Conservation (phyloP, 2,329 filamentous ascomycete species). For the Lasiodiplodia theobromae region DNA sequence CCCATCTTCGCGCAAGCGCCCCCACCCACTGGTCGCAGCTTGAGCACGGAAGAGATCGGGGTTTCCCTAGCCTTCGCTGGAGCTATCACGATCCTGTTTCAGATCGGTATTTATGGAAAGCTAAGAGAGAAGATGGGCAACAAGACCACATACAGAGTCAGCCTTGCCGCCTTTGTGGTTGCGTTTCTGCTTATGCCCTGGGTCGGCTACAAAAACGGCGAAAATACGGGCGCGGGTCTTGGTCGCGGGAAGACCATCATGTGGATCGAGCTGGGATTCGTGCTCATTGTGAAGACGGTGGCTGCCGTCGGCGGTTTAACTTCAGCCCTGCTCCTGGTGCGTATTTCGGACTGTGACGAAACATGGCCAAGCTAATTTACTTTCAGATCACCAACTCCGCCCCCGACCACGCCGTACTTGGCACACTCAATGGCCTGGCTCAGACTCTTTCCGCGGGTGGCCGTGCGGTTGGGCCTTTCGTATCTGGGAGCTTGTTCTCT, state of each 20-base stretch:
- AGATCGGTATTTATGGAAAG: conserved; percentile 82
- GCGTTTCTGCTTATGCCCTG: conserved; percentile 90
- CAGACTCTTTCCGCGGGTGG: conserved; percentile 93
- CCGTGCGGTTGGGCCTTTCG: conserved; percentile 84
- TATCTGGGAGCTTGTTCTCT: conserved; percentile 87
- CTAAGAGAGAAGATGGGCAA: conserved; percentile 84
- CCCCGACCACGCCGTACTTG: conserved; percentile 82
- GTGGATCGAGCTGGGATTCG: conserved; percentile 79
- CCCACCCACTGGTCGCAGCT: conserved; percentile 76
- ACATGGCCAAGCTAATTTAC: conserved; percentile 11
- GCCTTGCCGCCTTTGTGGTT: conserved; percentile 79
- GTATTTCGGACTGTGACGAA: conserved; percentile 40
- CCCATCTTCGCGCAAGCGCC: conserved; percentile 86
- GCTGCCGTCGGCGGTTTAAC: conserved; percentile 89
- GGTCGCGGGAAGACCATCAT: conserved; percentile 72
- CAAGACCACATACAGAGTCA: conserved; percentile 79
- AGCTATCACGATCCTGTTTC: conserved; percentile 85
- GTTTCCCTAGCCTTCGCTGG: conserved; percentile 85
- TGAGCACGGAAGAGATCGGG: conserved; percentile 83
- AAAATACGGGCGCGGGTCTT: conserved; percentile 56
- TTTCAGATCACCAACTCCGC: conserved; percentile 89
- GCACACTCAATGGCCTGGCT: conserved; percentile 89
- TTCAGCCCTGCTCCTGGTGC: conserved; percentile 83
- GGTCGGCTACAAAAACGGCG: conserved; percentile 76
- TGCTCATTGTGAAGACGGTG: conserved; percentile 88